These are phyloP conservation scores for Cyberlindnera euphorbiiphila DNA, from an alignment of 805 yeast species.

Conservation along the genomic window DNA sequence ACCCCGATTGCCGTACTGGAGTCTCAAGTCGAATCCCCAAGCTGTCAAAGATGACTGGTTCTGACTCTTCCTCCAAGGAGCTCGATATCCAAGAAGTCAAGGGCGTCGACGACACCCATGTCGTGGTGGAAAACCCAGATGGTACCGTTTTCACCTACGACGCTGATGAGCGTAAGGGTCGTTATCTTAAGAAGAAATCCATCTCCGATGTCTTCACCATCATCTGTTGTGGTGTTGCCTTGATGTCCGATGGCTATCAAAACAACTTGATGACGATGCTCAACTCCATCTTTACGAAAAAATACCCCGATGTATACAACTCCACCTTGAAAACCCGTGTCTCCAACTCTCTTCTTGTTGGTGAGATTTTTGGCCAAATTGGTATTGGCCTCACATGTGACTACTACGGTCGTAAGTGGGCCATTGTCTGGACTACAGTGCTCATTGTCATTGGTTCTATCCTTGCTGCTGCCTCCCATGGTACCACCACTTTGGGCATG, in stretches of 20 bases:
- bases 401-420: constrained; percentile 64
- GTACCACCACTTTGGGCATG: constrained; percentile 52
- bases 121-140: constrained; percentile 12
- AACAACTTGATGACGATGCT: constrained; percentile 71
- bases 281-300: constrained; percentile 50
- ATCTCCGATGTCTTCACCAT: constrained; percentile 42
- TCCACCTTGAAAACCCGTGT: constrained; percentile 55
- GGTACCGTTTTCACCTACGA: constrained; percentile 19
- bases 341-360: constrained; percentile 64
- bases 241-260: constrained; percentile 75
- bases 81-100: background rate
- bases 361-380: constrained; percentile 71
- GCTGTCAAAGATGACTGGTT: too few species aligned
- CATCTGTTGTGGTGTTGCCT: constrained; percentile 64
- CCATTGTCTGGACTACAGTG: constrained; percentile 61
- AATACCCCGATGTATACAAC: constrained; percentile 36
- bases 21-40: too few species aligned
- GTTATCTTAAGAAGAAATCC: constrained; percentile 27
- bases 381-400: constrained; percentile 61
- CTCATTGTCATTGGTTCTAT: constrained; percentile 61
- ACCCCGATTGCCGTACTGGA: too few species aligned
- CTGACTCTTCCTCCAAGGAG: background rate
- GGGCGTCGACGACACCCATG: background rate
- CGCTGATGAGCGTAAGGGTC: constrained; percentile 20
- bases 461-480: constrained; percentile 69